A percentile compares a stretch with the other conserved stretches of the same genome.
phyloP scores from a whole-genome alignment of 306 rosid species.

The Malus orientalis region DNA sequence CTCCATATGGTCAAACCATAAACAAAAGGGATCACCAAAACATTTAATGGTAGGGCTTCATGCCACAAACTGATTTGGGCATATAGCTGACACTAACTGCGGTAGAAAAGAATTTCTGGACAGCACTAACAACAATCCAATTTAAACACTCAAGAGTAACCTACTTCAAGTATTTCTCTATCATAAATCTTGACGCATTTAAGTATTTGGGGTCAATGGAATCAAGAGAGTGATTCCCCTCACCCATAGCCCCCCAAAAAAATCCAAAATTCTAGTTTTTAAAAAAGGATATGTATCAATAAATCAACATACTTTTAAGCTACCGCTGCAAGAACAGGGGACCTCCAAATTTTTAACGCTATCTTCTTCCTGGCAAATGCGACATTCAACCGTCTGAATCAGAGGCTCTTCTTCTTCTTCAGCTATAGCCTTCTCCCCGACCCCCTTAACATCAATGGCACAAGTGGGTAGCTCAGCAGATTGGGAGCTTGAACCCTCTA shows the following conservation, averaged over 20 bases:
- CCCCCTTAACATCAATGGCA: slow-evolving; percentile 23
- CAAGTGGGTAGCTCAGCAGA: slow-evolving; percentile 18
- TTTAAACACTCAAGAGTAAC: background rate
- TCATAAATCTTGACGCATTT: background rate
- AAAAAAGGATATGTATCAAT: background rate
- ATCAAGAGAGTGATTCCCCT: background rate
- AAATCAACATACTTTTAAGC: slow-evolving; percentile 34
- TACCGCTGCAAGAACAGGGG: slow-evolving; percentile 64
- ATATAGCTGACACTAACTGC: background rate
- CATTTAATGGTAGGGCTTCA: background rate
- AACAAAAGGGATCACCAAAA: background rate
- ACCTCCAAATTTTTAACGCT: slow-evolving; percentile 38
- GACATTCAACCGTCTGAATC: slow-evolving; percentile 46
- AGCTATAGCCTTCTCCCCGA: slow-evolving; percentile 15
- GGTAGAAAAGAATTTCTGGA: background rate
- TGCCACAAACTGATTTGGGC: background rate
- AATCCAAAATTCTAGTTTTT: background rate
- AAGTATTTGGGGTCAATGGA: background rate
- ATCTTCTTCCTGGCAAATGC: slow-evolving; percentile 67
- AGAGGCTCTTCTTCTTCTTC: slow-evolving; percentile 39
- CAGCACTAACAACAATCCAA: background rate
- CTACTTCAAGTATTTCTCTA: background rate
- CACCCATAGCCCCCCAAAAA: background rate
- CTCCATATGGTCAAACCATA: background rate
- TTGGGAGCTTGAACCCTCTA: slow-evolving; percentile 16